Evolutionary conservation across 306 rosid genomes (phyloP), one percentile per base, ranked within the genome.

Genomic region (Lupinus albus): DNA sequence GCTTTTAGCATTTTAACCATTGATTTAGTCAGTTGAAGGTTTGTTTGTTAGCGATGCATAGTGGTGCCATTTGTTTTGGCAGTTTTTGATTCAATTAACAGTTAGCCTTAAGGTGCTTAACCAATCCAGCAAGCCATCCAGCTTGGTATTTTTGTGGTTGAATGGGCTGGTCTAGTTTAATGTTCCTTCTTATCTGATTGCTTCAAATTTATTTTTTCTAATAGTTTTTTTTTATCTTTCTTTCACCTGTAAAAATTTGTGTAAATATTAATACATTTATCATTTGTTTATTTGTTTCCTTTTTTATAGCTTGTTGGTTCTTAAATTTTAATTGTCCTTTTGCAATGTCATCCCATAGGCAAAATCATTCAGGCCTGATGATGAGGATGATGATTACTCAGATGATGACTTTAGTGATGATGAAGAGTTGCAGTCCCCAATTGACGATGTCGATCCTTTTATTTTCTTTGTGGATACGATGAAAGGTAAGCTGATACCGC

Each of bases 401-500:
- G 98, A 89, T 33, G 92, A 89, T 36, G 93, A 82, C 61, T 89
- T 81, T 55, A 88, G 88, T 72, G 98, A 92, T 42, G 96, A 92
- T 21, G 96, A 92, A 79, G 98, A 87, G 82, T 79, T 89, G 76
- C 93, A 89, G 28, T 89, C 98, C 9, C 98, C 98, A 44, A 82
- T 92, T 46, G 96, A 92, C 44, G 98, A 89, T 21, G 95, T 92
- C 78, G 98, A 92, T 83, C 98, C 98, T 41, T 92, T 92, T 77
- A 59, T 92, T 75, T 81, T 87, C 82, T 92, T 92, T 71, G 91
- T 89, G 33, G 96, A 92, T 79, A 80, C 87, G 36, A 62, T 92
- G 68, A 86, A 87, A 78, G 91, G 98, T 89, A 71, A 35, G 76
- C 16, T 62, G 70, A 60, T 41, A 41, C 41, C 30, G 12, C 11